Evolutionary conservation across 306 rosid genomes (phyloP), one percentile per base, ranked within the genome.

Genomic region (Vigna trinervia): DNA sequence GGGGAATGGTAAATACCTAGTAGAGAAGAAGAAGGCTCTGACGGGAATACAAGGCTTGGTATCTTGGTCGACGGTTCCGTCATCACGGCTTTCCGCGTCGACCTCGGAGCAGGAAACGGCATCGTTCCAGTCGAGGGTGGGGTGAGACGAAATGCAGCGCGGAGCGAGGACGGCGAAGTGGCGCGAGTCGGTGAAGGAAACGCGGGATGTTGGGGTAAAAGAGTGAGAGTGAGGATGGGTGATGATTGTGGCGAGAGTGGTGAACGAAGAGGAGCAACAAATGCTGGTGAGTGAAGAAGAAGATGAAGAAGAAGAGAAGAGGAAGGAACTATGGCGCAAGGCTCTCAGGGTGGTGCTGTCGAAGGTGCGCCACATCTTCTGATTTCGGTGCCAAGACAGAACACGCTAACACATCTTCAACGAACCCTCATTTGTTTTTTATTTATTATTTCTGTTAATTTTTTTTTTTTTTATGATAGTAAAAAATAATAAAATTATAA

Each of bases 11-110:
- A 12, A 65, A 19, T 36, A 81, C 85, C 85, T 96, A 3, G 98
- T 96, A 5, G 99, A 91, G 88, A 91, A 81, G 77, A 96, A 91
- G 76, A 77, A 92, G 50, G 99, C 99, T 78, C 93, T 79, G 46
- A 96, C 99, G 26, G 94, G 98, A 83, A 96, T 92, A 6, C 78
- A 75, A 67, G 87, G 88, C 48, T 81, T 84, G 13, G 86, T 0
- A 67, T 86, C 90, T 11, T 85, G 88, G 46, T 87, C 87, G 9
- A 89, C 71, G 12, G 59, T 62, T 67, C 77, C 87, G 38, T 53
- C 76, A 47, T 50, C 78, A 58, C 32, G 1, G 8, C 81, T 88
- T 4, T 87, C 82, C 9, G 75, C 86, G 5, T 69, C 45, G 15
- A 87, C 87, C 84, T 90, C 97, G 30, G 92, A 85, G 81, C 93